Conservation (phyloP, 148 eudicot species). For the Vaccinium macrocarpon region DNA sequence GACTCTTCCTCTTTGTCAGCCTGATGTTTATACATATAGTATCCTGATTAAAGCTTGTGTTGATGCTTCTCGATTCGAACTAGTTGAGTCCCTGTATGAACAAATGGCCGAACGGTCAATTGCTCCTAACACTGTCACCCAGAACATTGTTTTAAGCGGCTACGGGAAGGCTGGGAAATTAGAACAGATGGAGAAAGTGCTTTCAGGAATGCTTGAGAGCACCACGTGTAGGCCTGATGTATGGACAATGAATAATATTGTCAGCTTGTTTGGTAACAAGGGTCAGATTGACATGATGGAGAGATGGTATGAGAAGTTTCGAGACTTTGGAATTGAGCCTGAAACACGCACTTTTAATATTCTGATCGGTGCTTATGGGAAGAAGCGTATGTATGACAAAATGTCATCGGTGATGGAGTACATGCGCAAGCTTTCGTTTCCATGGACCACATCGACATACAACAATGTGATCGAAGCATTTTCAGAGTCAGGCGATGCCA, state of each 20-base stretch:
- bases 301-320: conserved; percentile 89
- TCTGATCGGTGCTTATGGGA: conserved; percentile 91
- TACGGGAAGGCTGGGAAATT: conserved; percentile 80
- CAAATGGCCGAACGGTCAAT: conserved; percentile 67
- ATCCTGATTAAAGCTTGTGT: conserved; percentile 83
- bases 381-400: conserved; percentile 85
- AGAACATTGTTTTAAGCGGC: conserved; percentile 76
- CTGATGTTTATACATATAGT: conserved; percentile 85
- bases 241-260: conserved; percentile 95
- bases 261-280: conserved; percentile 81
- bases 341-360: conserved; percentile 94
- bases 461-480: conserved; percentile 95
- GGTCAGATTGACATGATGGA: conserved; percentile 95
- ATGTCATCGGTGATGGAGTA: conserved; percentile 98
- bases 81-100: conserved; percentile 66
- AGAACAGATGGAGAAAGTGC: conserved; percentile 83
- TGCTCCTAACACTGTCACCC: conserved; percentile 85
- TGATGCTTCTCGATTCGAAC: conserved; percentile 61
- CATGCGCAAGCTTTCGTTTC: conserved; percentile 84
- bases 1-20: conserved; percentile 78
- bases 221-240: conserved; percentile 68
- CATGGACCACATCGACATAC: conserved; percentile 98
- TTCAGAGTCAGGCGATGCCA: conserved; percentile 77
- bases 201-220: conserved; percentile 72
- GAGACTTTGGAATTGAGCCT: conserved; percentile 85